Evolutionary conservation across 73 alveolate genomes (phyloP).

Genomic region (Tetrahymena malaccensis): DNA sequence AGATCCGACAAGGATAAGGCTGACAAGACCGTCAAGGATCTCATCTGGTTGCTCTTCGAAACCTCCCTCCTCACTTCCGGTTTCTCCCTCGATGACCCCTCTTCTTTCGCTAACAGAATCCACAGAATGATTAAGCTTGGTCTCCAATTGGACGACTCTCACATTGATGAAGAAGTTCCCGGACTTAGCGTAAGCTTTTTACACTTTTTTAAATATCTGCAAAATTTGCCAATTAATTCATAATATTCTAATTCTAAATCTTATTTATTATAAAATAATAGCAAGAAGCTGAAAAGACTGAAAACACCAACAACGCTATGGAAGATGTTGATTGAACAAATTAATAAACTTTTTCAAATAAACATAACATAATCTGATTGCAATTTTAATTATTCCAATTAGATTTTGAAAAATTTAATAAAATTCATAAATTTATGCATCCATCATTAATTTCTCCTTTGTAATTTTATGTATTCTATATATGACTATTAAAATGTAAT

Average conservation of each 20-base stretch:
- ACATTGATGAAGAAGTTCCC: slow-evolving; percentile 62
- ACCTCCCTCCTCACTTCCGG: slow-evolving; percentile 98
- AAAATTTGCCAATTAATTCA: neutral
- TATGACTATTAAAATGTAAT: neutral
- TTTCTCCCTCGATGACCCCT: slow-evolving; percentile 96
- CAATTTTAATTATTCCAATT: neutral
- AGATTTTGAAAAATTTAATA: neutral
- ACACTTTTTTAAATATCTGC: neutral
- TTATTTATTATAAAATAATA: neutral
- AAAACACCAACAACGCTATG: neutral
- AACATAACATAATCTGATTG: neutral
- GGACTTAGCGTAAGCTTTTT: neutral
- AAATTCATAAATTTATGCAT: neutral
- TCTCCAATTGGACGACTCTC: slow-evolving; percentile 76
- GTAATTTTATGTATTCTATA: neutral
- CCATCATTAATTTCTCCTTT: neutral
- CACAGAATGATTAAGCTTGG: slow-evolving; percentile 99
- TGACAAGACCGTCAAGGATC: slow-evolving; percentile 97
- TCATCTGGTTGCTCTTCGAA: slow-evolving; percentile 97
- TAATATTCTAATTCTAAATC: neutral
- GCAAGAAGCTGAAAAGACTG: neutral
- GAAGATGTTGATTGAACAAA: neutral
- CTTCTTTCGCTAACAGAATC: slow-evolving; percentile 96
- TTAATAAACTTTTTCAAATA: neutral
- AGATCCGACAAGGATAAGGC: slow-evolving; percentile 94